Evolutionary conservation across 2,329 filamentous ascomycete species (phyloP).

Genomic region (Diaporthe batatas): DNA sequence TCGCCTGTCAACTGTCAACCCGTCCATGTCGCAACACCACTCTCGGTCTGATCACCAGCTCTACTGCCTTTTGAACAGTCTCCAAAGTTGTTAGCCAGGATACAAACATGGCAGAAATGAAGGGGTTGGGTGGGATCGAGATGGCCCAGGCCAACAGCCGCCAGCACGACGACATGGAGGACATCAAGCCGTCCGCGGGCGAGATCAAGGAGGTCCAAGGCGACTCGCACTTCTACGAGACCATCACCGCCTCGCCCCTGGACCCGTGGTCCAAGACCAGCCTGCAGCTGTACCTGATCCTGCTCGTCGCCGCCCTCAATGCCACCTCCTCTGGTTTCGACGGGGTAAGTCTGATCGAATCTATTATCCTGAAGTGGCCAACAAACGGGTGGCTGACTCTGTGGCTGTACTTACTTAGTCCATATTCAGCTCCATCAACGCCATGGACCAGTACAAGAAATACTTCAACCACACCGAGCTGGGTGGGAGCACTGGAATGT

Average conservation of each 20-base stretch:
- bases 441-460: conserved; percentile 48
- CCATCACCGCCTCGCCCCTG: conserved; percentile 48
- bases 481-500: conserved; percentile 47
- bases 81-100: background rate
- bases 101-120: background rate
- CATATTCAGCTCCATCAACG: conserved; percentile 52
- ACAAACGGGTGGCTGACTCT: conserved; percentile 9
- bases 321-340: conserved; percentile 56
- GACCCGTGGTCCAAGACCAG: conserved; percentile 53
- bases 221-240: conserved; percentile 48
- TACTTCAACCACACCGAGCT: conserved; percentile 45
- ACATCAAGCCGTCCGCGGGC: conserved; percentile 43
- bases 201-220: conserved; percentile 49
- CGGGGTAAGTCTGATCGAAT: conserved; percentile 46
- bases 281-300: conserved; percentile 53
- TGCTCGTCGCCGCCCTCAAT: conserved; percentile 54
- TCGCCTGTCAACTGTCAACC: background rate
- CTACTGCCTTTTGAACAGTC: no score
- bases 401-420: conserved; percentile 44
- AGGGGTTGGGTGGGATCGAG: background rate
- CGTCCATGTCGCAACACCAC: background rate
- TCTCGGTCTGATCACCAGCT: background rate
- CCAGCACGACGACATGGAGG: conserved; percentile 15
- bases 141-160: conserved; percentile 6
- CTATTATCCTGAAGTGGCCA: no score